phyloP scores from a whole-genome alignment of 169 alveolate species.

The Cryptosporidium sp. region DNA sequence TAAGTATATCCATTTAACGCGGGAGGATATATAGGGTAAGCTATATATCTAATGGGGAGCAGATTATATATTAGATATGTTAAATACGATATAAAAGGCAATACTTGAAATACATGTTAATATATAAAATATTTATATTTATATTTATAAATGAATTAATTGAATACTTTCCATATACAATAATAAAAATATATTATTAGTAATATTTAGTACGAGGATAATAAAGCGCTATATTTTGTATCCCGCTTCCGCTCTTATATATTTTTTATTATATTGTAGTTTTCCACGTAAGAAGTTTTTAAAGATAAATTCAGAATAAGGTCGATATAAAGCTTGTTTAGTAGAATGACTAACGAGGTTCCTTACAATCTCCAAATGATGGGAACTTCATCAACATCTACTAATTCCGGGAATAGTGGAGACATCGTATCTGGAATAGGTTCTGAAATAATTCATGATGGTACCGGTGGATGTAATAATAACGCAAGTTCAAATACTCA shows the following conservation, averaged over 20 bases:
- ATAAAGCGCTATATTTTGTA: conserved; percentile 25
- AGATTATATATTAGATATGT: conserved; percentile 8
- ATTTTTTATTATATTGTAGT: conserved; percentile 24
- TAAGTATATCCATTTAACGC: not conserved
- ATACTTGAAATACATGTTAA: not conserved
- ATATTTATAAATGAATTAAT: not conserved
- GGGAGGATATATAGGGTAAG: conserved; percentile 15
- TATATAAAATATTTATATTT: not conserved
- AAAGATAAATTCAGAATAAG: conserved; percentile 15
- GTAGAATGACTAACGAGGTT: conserved; percentile 66
- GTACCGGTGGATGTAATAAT: conserved; percentile 46
- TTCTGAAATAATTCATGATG: conserved; percentile 49
- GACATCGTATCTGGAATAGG: conserved; percentile 50
- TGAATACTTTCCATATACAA: not conserved
- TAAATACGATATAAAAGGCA: not conserved
- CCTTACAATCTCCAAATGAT: conserved; percentile 59
- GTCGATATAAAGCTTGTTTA: conserved; percentile 50
- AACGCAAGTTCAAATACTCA: conserved; percentile 39
- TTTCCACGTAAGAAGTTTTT: conserved; percentile 68
- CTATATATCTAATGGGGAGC: conserved; percentile 27
- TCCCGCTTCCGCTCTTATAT: conserved; percentile 76
- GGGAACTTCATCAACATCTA: conserved; percentile 75
- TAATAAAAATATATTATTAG: not conserved
- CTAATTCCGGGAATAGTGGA: conserved; percentile 68
- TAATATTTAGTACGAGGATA: conserved; percentile 17